These are phyloP conservation scores for Pilasporangium apinafurcum DNA, from an alignment of 352 stramenopile species.

Conservation along the genomic window DNA sequence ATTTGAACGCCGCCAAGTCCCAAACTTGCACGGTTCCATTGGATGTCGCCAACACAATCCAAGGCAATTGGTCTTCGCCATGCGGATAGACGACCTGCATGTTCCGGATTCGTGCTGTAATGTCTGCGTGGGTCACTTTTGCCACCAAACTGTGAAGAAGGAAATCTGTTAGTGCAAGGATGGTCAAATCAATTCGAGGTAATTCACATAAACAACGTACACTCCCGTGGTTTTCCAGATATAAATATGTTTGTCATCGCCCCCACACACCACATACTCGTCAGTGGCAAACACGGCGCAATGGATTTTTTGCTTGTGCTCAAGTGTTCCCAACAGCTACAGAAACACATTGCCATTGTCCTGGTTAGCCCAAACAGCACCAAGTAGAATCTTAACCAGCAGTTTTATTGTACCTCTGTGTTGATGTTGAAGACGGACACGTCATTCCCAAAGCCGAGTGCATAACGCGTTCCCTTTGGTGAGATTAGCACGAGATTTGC, in stretches of 20 bases:
- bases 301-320: conserved; percentile 73
- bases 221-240: conserved; percentile 68
- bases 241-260: conserved; percentile 81
- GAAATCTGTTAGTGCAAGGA: conserved; percentile 2
- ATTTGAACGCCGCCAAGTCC: conserved; percentile 57
- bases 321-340: conserved; percentile 54
- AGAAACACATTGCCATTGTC: not conserved
- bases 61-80: conserved; percentile 49
- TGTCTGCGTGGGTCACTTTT: conserved; percentile 56
- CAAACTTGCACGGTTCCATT: conserved; percentile 77
- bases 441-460: conserved; percentile 60
- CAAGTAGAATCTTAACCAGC: not conserved
- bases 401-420: conserved; percentile 32
- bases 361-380: no score
- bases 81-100: conserved; percentile 67
- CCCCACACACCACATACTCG: conserved; percentile 67
- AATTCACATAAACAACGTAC: conserved; percentile 24
- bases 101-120: conserved; percentile 66
- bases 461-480: conserved; percentile 64
- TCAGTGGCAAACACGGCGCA: conserved; percentile 69
- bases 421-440: conserved; percentile 81
- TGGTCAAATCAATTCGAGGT: not conserved
- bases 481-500: conserved; percentile 72
- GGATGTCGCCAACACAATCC: conserved; percentile 70
- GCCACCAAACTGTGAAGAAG: conserved; percentile 36